phyloP scores from a whole-genome alignment of 2,329 filamentous ascomycete genomes.

The Diplodia corticola region DNA sequence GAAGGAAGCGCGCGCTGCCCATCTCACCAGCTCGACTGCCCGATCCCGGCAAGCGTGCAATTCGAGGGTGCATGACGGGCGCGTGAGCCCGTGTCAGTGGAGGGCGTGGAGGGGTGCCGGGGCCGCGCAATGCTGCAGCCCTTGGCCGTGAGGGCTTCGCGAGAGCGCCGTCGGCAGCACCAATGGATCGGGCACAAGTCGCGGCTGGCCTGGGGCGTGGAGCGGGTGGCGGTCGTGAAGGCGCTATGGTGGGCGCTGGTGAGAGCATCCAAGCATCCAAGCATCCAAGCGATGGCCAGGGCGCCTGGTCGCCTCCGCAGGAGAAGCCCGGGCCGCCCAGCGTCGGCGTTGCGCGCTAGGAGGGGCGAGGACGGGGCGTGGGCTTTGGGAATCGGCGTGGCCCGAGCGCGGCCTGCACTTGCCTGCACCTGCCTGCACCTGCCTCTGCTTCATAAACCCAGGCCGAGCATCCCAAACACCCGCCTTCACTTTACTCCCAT shows the following conservation, averaged over 20 bases:
- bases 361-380: not conserved
- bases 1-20: not conserved
- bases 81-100: slow-evolving; percentile 6
- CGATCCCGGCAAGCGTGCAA: slow-evolving; percentile 9
- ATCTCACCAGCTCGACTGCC: not conserved
- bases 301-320: slow-evolving; percentile 15
- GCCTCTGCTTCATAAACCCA: slow-evolving; percentile 13
- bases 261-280: slow-evolving; percentile 2
- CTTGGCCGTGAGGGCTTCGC: not conserved
- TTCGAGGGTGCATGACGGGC: not conserved
- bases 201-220: not conserved
- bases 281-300: slow-evolving; percentile 2
- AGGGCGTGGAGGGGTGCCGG: not conserved
- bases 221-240: not conserved
- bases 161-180: not conserved
- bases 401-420: no score
- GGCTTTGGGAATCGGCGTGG: not conserved
- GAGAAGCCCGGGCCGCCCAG: not conserved
- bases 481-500: slow-evolving; percentile 2
- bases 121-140: slow-evolving; percentile 16
- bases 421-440: not conserved
- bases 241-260: slow-evolving; percentile 10
- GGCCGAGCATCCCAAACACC: slow-evolving; percentile 4
- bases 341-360: not conserved
- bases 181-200: not conserved